phyloP scores from a whole-genome alignment of 2,329 filamentous ascomycete species.

The Shiraia sp. region DNA sequence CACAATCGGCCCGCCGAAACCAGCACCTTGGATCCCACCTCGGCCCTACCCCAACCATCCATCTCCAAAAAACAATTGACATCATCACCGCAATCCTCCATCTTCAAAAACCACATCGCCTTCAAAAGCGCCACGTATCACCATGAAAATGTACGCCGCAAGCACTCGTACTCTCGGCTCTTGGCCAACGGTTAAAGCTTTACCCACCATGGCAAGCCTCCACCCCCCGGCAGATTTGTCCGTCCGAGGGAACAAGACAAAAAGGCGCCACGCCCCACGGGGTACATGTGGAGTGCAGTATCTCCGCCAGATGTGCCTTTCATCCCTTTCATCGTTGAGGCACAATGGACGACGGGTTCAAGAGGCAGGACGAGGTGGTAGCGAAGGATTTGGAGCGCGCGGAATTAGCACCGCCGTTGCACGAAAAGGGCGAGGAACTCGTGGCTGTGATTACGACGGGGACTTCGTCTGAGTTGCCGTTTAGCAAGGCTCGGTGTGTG shows the following conservation, averaged over 20 bases:
- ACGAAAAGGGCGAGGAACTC: constrained; percentile 8
- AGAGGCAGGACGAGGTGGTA: constrained; percentile 6
- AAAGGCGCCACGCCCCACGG: constrained; percentile 1
- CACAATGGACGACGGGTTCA: constrained; percentile 14
- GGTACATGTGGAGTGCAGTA: too few relatives aligned
- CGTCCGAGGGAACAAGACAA: not conserved
- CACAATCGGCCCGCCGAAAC: too few relatives aligned
- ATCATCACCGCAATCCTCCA: too few relatives aligned
- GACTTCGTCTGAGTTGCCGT: constrained; percentile 21
- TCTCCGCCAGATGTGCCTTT: not conserved
- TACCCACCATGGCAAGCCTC: constrained; percentile 1
- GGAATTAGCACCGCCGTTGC: not conserved
- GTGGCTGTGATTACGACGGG: constrained; percentile 4
- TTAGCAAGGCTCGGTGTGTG: constrained; percentile 36
- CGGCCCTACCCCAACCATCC: too few relatives aligned
- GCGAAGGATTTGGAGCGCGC: constrained; percentile 7
- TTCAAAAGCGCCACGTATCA: too few relatives aligned
- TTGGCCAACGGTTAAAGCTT: constrained; percentile 2
- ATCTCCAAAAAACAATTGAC: too few relatives aligned
- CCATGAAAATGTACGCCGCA: too few relatives aligned
- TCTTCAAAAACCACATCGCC: too few relatives aligned
- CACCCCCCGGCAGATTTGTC: not conserved
- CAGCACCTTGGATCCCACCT: too few relatives aligned
- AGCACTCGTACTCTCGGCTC: too few relatives aligned
- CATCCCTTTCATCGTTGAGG: not conserved